phyloP scores from a whole-genome alignment of 1,284 basidiomycete genomes.

The Heterobasidion irregulare region DNA sequence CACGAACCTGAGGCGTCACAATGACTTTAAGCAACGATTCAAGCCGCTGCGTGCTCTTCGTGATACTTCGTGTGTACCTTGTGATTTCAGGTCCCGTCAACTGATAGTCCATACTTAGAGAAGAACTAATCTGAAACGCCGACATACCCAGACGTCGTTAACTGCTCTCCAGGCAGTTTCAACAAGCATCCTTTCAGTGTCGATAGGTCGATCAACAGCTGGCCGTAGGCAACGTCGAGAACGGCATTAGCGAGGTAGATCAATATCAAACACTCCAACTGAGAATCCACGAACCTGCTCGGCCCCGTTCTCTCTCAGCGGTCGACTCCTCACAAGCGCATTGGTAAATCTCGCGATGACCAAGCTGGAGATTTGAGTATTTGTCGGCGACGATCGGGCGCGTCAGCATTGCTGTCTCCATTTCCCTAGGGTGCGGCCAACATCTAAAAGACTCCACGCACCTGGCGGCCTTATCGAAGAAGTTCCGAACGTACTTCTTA shows the following conservation, averaged over 20 bases:
- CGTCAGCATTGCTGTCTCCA: background rate
- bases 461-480: slow-evolving; percentile 89
- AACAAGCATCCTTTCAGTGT: slow-evolving; percentile 75
- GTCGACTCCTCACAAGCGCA: slow-evolving; percentile 79
- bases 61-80: slow-evolving; percentile 78
- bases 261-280: background rate
- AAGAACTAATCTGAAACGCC: background rate
- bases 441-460: slow-evolving; percentile 20
- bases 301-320: slow-evolving; percentile 83
- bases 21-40: slow-evolving; percentile 93
- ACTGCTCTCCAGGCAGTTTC: slow-evolving; percentile 72
- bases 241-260: slow-evolving; percentile 8
- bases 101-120: background rate
- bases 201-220: slow-evolving; percentile 92
- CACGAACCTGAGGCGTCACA: slow-evolving; percentile 72
- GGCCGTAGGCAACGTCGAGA: background rate
- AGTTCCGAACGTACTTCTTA: slow-evolving; percentile 88
- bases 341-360: slow-evolving; percentile 82
- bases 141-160: slow-evolving; percentile 47
- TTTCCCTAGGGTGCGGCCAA: no score
- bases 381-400: background rate
- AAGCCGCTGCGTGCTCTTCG: slow-evolving; percentile 71
- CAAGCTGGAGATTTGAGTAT: slow-evolving; percentile 39
- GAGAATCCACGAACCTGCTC: slow-evolving; percentile 61
- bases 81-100: slow-evolving; percentile 6